Evolutionary conservation across 305 asterid genomes (phyloP).

Genomic region (Caryopteris hybrid): DNA sequence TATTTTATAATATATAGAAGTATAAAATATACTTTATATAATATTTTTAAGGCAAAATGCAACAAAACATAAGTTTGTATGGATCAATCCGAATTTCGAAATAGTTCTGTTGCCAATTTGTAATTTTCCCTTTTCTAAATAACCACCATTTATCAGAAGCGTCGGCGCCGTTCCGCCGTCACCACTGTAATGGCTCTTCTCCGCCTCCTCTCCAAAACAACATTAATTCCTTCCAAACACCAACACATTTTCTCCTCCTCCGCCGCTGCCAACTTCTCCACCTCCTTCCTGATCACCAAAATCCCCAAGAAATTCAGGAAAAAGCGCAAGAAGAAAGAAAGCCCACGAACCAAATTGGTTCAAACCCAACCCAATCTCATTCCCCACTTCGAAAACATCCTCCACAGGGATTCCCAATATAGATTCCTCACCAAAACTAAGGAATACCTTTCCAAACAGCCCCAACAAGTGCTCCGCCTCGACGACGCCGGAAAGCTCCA

Average conservation of each 20-base stretch:
- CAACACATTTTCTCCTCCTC: slow-evolving; percentile 17
- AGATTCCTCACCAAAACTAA: slow-evolving; percentile 70
- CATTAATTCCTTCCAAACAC: slow-evolving; percentile 20
- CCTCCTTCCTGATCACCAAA: slow-evolving; percentile 82
- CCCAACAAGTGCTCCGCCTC: slow-evolving; percentile 58
- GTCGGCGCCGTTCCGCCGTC: slow-evolving; percentile 17
- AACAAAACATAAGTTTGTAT: no score
- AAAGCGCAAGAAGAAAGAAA: slow-evolving; percentile 60
- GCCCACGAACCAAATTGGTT: slow-evolving; percentile 65
- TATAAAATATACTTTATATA: no score
- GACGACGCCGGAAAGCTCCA: slow-evolving; percentile 81
- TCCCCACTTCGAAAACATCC: slow-evolving; percentile 56
- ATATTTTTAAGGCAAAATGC: no score
- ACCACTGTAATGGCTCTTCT: slow-evolving; percentile 26
- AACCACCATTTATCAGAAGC: not conserved
- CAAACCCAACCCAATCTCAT: slow-evolving; percentile 65
- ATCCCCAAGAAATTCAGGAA: slow-evolving; percentile 74
- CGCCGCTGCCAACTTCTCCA: slow-evolving; percentile 53
- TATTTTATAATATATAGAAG: no score
- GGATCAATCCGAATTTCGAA: no score
- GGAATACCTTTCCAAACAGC: slow-evolving; percentile 72
- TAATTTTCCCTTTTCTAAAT: not conserved
- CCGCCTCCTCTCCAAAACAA: slow-evolving; percentile 28
- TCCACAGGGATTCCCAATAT: slow-evolving; percentile 51
- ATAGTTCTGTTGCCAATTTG: not conserved